A percentile compares a stretch with the other conserved stretches of the same genome.
Conservation (phyloP, 805 yeast genomes). For the Jamesozyma piceae region DNA sequence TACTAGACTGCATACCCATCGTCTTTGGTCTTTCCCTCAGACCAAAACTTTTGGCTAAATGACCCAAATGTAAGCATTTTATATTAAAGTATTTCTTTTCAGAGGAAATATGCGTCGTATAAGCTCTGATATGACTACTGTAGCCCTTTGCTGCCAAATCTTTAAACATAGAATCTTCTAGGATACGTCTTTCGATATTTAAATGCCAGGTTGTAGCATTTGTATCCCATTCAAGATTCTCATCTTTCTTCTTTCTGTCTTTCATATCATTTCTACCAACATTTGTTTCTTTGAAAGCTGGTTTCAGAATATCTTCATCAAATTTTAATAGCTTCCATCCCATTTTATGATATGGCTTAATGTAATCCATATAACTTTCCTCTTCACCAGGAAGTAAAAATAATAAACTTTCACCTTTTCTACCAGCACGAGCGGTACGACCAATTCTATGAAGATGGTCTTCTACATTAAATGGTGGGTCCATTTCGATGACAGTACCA, state of each 20-base stretch:
- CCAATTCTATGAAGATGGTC: constrained; percentile 97
- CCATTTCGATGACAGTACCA: constrained; percentile 80
- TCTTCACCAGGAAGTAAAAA: constrained; percentile 85
- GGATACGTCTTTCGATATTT: constrained; percentile 77
- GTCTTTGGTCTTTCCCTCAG: constrained; percentile 89
- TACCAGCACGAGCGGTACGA: constrained; percentile 97
- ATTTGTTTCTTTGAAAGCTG: constrained; percentile 26
- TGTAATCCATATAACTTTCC: constrained; percentile 66
- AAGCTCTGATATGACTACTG: constrained; percentile 85
- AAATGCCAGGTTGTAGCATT: constrained; percentile 96
- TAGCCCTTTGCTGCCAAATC: constrained; percentile 72
- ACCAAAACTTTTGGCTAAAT: constrained; percentile 90
- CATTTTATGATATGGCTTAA: constrained; percentile 47
- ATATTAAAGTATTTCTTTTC: constrained; percentile 80
- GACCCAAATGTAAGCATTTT: constrained; percentile 82
- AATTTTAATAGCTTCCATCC: constrained; percentile 44
- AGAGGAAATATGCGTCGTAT: constrained; percentile 80
- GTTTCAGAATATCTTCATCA: constrained; percentile 35
- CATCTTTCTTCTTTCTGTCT: constrained; percentile 28
- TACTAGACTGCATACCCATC: constrained; percentile 39
- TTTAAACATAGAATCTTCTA: constrained; percentile 54
- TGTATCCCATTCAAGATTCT: constrained; percentile 62
- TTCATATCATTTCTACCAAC: constrained; percentile 30
- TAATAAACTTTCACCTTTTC: constrained; percentile 63
- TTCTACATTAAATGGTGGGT: constrained; percentile 88